Percentiles rank a stretch among this genome's conserved stretches.
These are phyloP conservation scores for Lumnitzera littorea DNA, from an alignment of 345 rosid genomes.

Conservation along the genomic window DNA sequence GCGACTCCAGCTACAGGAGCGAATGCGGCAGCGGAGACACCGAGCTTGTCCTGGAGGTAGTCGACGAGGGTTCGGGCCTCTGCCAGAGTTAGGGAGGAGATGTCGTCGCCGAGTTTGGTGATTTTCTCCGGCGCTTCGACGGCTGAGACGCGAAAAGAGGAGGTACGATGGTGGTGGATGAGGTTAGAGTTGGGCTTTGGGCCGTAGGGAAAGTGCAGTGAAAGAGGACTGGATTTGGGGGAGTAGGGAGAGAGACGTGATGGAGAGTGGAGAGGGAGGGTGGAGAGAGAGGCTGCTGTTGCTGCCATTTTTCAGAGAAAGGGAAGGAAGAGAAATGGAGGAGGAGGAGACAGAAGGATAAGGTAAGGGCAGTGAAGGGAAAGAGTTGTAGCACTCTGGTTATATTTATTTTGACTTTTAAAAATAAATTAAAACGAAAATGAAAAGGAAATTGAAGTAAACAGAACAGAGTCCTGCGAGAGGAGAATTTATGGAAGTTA, in stretches of 20 bases:
- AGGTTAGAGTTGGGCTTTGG: conserved; percentile 4
- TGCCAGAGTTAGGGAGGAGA: conserved; percentile 66
- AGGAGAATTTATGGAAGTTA: too few relatives aligned
- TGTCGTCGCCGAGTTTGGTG: conserved; percentile 57
- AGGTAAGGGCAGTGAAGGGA: conserved; percentile 20
- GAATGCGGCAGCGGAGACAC: conserved; percentile 69
- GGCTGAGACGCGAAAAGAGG: conserved; percentile 46
- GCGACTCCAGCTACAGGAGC: conserved; percentile 62
- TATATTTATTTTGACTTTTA: neutral
- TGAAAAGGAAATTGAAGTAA: too few relatives aligned
- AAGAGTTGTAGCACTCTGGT: conserved; percentile 9
- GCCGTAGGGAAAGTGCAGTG: conserved; percentile 33
- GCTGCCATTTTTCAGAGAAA: neutral
- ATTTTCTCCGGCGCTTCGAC: conserved; percentile 71
- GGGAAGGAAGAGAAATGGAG: conserved; percentile 4
- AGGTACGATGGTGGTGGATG: conserved; percentile 18
- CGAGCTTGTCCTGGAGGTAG: conserved; percentile 78
- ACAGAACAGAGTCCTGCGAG: too few relatives aligned
- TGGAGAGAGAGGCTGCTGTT: conserved; percentile 22
- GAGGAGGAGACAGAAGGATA: conserved; percentile 7
- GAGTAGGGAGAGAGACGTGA: conserved; percentile 15
- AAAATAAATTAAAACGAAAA: too few relatives aligned
- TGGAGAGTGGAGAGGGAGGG: conserved; percentile 27
- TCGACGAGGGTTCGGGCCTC: conserved; percentile 77
- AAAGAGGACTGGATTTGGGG: conserved; percentile 18